phyloP scores from a whole-genome alignment of 345 rosid genomes.

The Citropsis articulata region DNA sequence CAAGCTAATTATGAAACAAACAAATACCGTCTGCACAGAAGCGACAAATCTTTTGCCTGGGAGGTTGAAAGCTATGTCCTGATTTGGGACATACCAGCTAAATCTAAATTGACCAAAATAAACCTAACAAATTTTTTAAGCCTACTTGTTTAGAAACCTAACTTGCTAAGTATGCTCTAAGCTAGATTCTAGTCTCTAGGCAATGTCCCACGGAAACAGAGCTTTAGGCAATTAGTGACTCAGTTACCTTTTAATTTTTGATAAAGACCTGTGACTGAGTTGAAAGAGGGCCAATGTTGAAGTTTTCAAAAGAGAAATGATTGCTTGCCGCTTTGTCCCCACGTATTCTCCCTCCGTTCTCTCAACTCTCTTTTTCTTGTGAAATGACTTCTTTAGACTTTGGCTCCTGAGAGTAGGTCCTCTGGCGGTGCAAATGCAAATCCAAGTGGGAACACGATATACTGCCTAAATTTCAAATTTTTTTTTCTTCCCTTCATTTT shows the following conservation, averaged over 20 bases:
- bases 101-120: not conserved
- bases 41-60: not conserved
- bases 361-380: not conserved
- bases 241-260: no score
- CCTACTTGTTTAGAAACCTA: not conserved
- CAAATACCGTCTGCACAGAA: not conserved
- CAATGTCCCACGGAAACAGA: not conserved
- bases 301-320: constrained; percentile 7
- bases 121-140: not conserved
- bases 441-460: not conserved
- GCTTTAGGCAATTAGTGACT: not conserved
- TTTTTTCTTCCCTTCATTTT: not conserved
- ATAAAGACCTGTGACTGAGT: not conserved
- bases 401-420: not conserved
- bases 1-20: not conserved
- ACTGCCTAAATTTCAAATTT: not conserved
- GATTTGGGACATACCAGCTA: not conserved
- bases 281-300: not conserved
- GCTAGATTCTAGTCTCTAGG: not conserved
- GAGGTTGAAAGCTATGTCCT: not conserved
- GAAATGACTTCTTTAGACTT: constrained; percentile 10
- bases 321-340: not conserved
- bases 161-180: no score
- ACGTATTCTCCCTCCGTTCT: not conserved
- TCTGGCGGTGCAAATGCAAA: not conserved